Evolutionary conservation across 2,329 filamentous ascomycete genomes (phyloP), one percentile per base, ranked within the genome.

Genomic region (Xylaria sp.): DNA sequence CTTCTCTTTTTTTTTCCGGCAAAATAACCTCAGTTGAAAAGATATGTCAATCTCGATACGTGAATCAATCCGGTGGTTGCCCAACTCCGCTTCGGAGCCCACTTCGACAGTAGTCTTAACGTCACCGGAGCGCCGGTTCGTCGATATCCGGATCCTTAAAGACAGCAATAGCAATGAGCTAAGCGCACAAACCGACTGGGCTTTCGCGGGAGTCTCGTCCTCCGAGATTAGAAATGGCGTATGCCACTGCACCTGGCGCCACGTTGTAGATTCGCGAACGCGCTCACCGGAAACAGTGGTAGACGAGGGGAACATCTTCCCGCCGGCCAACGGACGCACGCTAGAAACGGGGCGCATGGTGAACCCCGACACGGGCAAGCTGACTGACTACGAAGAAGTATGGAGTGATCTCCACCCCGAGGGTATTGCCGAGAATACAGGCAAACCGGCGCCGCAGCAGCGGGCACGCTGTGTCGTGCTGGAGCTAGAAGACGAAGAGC

Each of bases 101-200:
- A 91, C 88, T 0, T 83, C 82, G 1, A 90, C 88, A 0, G 71
- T 89, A 3, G 89, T 91, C 12, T 77, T 91, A 47, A 90, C 88
- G 0, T 86, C 86, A 2, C 83, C 85, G 1, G 72, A 73, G 25
- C 78, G 78, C 31, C 81, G 78, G 38, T 91, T 89, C 71, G 83
- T 90, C 38, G 89, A 91, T 69, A 72, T 90, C 21, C 84, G 89
- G 42, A 78, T 89, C 53, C 72, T 83, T 54, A 61, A 63, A 45
- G 45, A 49, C 47, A 35, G 35, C 19, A n/a, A 49, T 49, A 35
- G 31, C 23, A 15, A 17, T 50, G 54, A 56, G 6, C 25, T 28
- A n/a, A 42, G 66, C 17, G 66, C 73, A 17, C 70, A 78, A 0
- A 78, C 91, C 2, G 87, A 90, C 68, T 91, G 89, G 89, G 88